Evolutionary conservation across 371 early-diverging fungal genomes (phyloP).

Genomic region (Mucor plumbeus): DNA sequence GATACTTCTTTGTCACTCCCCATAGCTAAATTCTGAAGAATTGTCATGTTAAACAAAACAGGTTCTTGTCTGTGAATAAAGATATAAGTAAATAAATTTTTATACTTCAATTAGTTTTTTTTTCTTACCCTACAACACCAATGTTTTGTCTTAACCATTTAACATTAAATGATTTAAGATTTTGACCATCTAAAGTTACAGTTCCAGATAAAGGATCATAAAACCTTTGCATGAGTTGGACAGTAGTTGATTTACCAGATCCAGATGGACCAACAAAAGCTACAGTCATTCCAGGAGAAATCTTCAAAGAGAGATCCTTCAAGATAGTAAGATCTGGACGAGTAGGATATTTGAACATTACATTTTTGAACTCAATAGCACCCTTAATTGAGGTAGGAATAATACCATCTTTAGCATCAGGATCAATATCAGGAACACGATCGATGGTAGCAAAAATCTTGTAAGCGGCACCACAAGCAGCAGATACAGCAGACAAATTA

Average conservation of each 20-base stretch:
- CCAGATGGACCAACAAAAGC: constrained; percentile 62
- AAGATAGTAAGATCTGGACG: constrained; percentile 65
- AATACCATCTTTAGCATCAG: constrained; percentile 48
- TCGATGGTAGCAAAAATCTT: constrained; percentile 80
- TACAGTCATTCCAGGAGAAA: constrained; percentile 67
- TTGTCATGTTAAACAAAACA: constrained; percentile 73
- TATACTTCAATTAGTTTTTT: too few species aligned
- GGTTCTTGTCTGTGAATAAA: constrained; percentile 61
- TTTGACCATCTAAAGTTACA: constrained; percentile 61
- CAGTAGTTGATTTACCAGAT: constrained; percentile 54
- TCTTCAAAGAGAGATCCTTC: constrained; percentile 57
- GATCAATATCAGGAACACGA: constrained; percentile 70
- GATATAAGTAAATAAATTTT: constrained; percentile 29
- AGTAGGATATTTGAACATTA: constrained; percentile 71
- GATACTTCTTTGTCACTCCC: constrained; percentile 53
- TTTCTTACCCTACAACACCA: constrained; percentile 43
- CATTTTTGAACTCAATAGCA: constrained; percentile 66
- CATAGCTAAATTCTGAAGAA: constrained; percentile 75
- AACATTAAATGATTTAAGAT: constrained; percentile 55
- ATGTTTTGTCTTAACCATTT: constrained; percentile 65
- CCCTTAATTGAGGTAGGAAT: constrained; percentile 36
- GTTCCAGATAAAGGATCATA: constrained; percentile 64
- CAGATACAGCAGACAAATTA: constrained; percentile 60
- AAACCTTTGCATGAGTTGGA: constrained; percentile 66
- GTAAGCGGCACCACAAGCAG: constrained; percentile 69